phyloP scores from a whole-genome alignment of 208 protist species.

The Trypanosoma boissoni region DNA sequence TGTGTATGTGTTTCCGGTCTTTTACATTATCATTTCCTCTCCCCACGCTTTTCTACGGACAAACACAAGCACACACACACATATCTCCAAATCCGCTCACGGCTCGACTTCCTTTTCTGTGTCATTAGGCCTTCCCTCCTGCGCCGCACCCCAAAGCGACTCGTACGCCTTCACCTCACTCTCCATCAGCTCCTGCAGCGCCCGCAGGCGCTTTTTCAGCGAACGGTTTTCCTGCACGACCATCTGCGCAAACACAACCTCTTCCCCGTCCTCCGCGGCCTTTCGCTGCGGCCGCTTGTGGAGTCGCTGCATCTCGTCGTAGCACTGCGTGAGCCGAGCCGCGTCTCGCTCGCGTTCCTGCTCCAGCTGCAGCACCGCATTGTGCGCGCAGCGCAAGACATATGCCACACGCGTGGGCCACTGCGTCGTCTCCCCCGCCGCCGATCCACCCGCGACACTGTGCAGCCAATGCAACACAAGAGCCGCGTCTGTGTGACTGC shows the following conservation, averaged over 20 bases:
- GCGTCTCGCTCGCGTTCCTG: slow-evolving; percentile 13
- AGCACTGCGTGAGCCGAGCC: slow-evolving; percentile 16
- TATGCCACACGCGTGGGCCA: slow-evolving; percentile 19
- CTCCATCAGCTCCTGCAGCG: slow-evolving; percentile 50
- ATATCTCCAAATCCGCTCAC: too few relatives aligned
- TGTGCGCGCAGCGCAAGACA: slow-evolving; percentile 14
- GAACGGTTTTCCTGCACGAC: slow-evolving; percentile 42
- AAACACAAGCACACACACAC: too few relatives aligned
- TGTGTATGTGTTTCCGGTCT: background rate
- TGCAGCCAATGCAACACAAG: slow-evolving; percentile 24
- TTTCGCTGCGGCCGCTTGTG: slow-evolving; percentile 10
- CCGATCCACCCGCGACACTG: slow-evolving; percentile 4
- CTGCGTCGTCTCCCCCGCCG: background rate
- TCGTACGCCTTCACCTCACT: slow-evolving; percentile 42
- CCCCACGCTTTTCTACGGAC: too few relatives aligned
- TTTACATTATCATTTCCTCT: background rate
- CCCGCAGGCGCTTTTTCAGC: slow-evolving; percentile 51
- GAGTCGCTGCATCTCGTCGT: slow-evolving; percentile 15
- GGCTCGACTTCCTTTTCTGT: background rate
- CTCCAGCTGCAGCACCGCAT: slow-evolving; percentile 11
- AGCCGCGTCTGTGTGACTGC: slow-evolving; percentile 2
- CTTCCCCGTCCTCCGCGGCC: background rate
- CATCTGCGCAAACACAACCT: background rate
- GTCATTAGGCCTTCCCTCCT: background rate
- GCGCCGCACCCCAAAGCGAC: slow-evolving; percentile 1